Conservation (phyloP, 108 stramenopile genomes). For the Cyclotella atomus region DNA sequence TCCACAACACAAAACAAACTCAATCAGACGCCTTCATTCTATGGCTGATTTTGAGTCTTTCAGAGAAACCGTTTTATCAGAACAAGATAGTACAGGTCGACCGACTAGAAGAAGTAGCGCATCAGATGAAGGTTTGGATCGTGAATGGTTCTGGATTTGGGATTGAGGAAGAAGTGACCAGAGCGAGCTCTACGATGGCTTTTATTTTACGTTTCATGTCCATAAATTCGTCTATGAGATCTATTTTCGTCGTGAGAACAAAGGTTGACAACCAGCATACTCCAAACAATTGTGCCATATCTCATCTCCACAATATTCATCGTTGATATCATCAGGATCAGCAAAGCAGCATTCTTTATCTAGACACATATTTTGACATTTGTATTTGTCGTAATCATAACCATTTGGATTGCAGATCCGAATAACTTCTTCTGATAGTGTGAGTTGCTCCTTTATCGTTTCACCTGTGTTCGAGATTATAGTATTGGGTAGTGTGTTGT, state of each 20-base stretch:
- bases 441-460: conserved; percentile 11
- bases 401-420: conserved; percentile 9
- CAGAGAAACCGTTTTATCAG: neutral
- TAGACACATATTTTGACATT: conserved; percentile 15
- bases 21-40: conserved; percentile 7
- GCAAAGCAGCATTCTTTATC: conserved; percentile 28
- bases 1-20: neutral
- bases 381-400: neutral
- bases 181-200: no score
- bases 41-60: conserved; percentile 14
- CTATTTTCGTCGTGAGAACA: conserved; percentile 7
- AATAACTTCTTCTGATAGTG: conserved; percentile 25
- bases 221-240: no score
- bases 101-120: neutral
- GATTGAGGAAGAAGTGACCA: no score
- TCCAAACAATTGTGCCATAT: conserved; percentile 13
- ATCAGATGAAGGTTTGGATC: conserved; percentile 15
- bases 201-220: no score
- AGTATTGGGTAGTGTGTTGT: neutral
- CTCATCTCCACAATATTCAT: conserved; percentile 22
- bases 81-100: neutral
- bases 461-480: no score
- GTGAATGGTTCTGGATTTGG: conserved; percentile 55
- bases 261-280: conserved; percentile 30
- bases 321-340: neutral